Evolutionary conservation across 1,284 basidiomycete species (phyloP), one percentile per base, ranked within the genome.

Genomic region (Tranzscheliella williamsii): DNA sequence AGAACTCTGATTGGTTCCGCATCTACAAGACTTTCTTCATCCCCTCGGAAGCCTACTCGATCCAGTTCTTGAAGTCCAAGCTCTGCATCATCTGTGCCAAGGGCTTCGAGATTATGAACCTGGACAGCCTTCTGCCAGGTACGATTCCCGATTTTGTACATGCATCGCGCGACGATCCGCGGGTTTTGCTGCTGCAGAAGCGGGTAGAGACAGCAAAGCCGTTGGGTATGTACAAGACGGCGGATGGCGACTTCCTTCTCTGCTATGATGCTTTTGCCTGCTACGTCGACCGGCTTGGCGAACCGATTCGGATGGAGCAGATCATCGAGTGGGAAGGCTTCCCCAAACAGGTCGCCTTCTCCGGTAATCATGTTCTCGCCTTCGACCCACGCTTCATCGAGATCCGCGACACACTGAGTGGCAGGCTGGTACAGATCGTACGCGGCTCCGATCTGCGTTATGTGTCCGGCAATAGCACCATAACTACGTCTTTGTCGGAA

Each of bases 251-350:
- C 77, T 97, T 95, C 79, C 78, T 98, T 40, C 83, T 97, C 23
- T 93, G 90, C 78, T 97, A 94, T 75, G 87, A 92, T 75, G 88
- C 83, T 75, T 94, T 96, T 66, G 93, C 92, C 8, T 83, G 94
- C 49, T 93, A 89, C 70, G 70, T 74, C 4, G 70, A 73, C 44
- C 60, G 51, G 2, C 41, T 57, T 9, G 73, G 70, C 13, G 64
- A 72, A 35, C 60, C 70, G 24, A 72, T 72, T 65, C 86, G 89
- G 34, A 82, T 21, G 81, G 85, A 48, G 3, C 83, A 83, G 24
- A 85, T 87, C 4, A 90, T 96, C 69, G 92, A 96, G 76, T 97
- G 93, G 91, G 93, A 97, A 79, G 91, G 91, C 11, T 87, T 85
- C 2, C 66, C 68, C 22, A 50, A 57, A 36, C 51, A 62, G 45